Base-by-base conservation (phyloP, 2,329 filamentous ascomycete species). In the Aspergillus piperis region DNA sequence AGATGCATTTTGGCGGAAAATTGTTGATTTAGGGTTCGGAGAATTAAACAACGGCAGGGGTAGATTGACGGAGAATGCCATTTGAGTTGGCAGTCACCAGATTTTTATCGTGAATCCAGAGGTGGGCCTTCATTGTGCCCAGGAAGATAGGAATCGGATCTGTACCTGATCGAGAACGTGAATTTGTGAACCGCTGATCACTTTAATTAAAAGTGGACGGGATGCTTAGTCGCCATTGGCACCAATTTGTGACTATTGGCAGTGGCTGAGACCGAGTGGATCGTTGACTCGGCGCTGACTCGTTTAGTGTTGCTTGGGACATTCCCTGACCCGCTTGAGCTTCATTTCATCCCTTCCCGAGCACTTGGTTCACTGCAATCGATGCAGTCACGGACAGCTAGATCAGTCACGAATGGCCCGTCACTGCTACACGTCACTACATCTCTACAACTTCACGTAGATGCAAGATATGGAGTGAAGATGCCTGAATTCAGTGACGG, bases 1-100 rank as follows among this genome's bases (percentile, higher is more conserved):
- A 61, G 51, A 21, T 61, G 64, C 68, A 72, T 63, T 39, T 8
- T 50, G 25, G 30, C 36, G 8, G n/a, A 11, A 11, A 25, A 13
- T 55, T 15, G 19, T 25, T 32, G 3, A 21, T 49, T 49, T 15
- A 50, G 11, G 27, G 44, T 11, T 39, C 41, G 36, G 27, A 32
- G 8, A 19, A 19, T 19, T 21, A 13, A 10, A 8, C 41, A 44
- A 21, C 17, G 3, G 17, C 6, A 11, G 11, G 41, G 0, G 17
- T 44, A 21, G 21, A 11, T 5, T 17, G 41, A 44, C 8, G 17
- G 19, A 44, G 11, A 44, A 23, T 8, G 41, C 10, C 41, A 23
- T 44, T 23, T 13, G 10, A 2, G 13, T 19, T 19, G 41, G 41
- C 41, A 6, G 19, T 23, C 41, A 44, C 19, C 41, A 21, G 41